Evolutionary conservation across 169 alveolate genomes (phyloP).

Genomic region (Plasmodium coatneyi): DNA sequence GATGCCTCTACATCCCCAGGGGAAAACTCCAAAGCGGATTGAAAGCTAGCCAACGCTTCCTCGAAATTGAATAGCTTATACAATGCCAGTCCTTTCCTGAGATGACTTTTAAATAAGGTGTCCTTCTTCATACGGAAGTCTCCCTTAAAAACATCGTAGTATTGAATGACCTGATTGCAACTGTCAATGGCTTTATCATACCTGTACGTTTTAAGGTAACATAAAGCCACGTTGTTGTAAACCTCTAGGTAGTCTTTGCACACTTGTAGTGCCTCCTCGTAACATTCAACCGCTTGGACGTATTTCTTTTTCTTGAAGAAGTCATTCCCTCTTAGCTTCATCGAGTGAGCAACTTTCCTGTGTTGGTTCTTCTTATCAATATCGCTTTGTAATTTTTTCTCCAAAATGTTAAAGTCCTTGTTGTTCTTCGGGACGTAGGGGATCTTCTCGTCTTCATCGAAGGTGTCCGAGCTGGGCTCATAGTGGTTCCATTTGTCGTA

Average conservation of each 20-base stretch:
- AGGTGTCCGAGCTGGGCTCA: constrained; percentile 53
- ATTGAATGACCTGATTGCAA: constrained; percentile 29
- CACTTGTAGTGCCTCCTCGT: constrained; percentile 20
- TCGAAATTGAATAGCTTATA: neutral
- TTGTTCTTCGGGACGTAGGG: constrained; percentile 21
- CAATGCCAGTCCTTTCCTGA: constrained; percentile 27
- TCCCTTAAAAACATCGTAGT: neutral
- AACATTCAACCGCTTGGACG: constrained; percentile 37
- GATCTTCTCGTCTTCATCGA: constrained; percentile 41
- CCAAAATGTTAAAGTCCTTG: neutral
- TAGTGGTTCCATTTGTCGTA: constrained; percentile 61
- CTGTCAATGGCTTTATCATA: constrained; percentile 28
- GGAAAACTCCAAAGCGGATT: neutral
- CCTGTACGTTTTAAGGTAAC: constrained; percentile 26
- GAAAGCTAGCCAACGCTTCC: neutral
- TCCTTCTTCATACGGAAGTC: neutral
- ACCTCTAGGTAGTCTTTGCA: constrained; percentile 28
- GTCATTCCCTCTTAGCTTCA: constrained; percentile 32
- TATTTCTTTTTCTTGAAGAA: constrained; percentile 25
- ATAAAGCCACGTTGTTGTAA: constrained; percentile 37
- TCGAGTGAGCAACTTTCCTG: constrained; percentile 9
- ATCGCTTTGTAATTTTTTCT: constrained; percentile 29
- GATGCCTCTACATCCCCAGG: neutral
- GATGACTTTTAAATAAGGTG: constrained; percentile 12
- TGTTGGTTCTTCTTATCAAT: constrained; percentile 18